Evolutionary conservation across 148 eudicot genomes (phyloP).

Genomic region (Heliamphora exappendiculata): DNA sequence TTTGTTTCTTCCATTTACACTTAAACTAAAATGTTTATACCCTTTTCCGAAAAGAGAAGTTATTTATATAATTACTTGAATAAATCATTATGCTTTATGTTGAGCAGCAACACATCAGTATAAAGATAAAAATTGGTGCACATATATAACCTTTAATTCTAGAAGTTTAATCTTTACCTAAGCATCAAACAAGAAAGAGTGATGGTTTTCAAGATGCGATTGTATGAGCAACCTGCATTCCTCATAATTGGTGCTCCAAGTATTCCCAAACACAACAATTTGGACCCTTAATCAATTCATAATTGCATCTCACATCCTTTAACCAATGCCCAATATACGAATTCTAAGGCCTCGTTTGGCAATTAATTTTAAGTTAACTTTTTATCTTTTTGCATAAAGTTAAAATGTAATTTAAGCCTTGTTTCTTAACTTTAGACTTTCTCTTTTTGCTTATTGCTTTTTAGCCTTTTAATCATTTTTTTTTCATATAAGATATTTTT

Average conservation of each 20-base stretch:
- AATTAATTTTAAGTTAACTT: too few species aligned
- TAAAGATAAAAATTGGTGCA: too few species aligned
- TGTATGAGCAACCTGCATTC: not conserved
- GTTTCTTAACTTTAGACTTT: not conserved
- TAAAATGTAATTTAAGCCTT: not conserved
- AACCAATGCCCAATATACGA: constrained; percentile 4
- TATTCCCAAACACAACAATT: not conserved
- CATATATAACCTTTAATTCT: too few species aligned
- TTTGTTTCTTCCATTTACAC: not conserved
- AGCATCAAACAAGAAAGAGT: too few species aligned
- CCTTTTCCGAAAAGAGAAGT: not conserved
- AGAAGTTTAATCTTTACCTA: too few species aligned
- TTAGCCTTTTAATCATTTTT: not conserved
- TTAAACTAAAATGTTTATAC: not conserved
- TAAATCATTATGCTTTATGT: not conserved
- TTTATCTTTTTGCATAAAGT: not conserved
- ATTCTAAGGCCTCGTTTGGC: too few species aligned
- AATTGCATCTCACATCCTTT: constrained; percentile 2
- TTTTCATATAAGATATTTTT: not conserved
- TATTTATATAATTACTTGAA: not conserved
- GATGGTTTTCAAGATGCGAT: too few species aligned
- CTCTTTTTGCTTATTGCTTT: not conserved
- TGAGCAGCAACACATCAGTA: not conserved
- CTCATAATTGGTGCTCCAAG: not conserved
- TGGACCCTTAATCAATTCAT: not conserved